Evolutionary conservation across 2,329 filamentous ascomycete genomes (phyloP).

Genomic region (Fusarium abutilonis): DNA sequence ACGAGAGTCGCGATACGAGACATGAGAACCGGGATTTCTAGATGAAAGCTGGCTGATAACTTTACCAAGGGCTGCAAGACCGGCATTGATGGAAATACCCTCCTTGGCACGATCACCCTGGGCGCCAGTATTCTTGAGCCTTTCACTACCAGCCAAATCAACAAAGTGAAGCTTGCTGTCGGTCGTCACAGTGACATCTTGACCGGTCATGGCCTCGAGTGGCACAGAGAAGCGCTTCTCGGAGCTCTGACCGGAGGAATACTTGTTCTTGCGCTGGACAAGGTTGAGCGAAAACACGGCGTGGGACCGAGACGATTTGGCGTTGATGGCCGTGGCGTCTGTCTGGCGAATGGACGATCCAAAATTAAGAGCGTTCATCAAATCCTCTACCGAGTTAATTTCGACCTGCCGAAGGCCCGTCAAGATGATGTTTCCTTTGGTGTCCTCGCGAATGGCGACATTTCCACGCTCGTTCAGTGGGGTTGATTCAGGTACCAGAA

Average conservation of each 20-base stretch:
- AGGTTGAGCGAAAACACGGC: slow-evolving; percentile 97
- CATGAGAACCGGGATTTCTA: slow-evolving; percentile 84
- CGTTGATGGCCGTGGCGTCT: slow-evolving; percentile 96
- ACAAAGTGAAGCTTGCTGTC: slow-evolving; percentile 99
- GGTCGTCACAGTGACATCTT: slow-evolving; percentile 77
- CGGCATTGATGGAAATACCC: slow-evolving; percentile 97
- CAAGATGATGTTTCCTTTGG: slow-evolving; percentile 91
- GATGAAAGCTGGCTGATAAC: slow-evolving; percentile 98
- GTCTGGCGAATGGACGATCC: slow-evolving; percentile 96
- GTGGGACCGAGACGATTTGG: slow-evolving; percentile 96
- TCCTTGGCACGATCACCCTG: slow-evolving; percentile 94
- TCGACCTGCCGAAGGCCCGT: slow-evolving; percentile 89
- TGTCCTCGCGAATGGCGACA: slow-evolving; percentile 94
- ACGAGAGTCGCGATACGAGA: slow-evolving; percentile 98
- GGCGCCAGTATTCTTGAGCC: slow-evolving; percentile 95
- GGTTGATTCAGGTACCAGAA: slow-evolving; percentile 80
- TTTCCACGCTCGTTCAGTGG: slow-evolving; percentile 74
- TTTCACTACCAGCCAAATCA: slow-evolving; percentile 94
- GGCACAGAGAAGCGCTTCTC: slow-evolving; percentile 92
- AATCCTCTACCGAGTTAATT: slow-evolving; percentile 90
- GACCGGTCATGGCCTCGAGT: slow-evolving; percentile 76
- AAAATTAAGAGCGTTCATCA: slow-evolving; percentile 88
- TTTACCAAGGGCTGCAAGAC: slow-evolving; percentile 92
- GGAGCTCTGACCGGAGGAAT: slow-evolving; percentile 61
- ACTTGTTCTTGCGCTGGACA: slow-evolving; percentile 79